Evolutionary conservation across 768 basidiomycete species (phyloP), one percentile per base, ranked within the genome.

Genomic region (Tricholoma sp.): DNA sequence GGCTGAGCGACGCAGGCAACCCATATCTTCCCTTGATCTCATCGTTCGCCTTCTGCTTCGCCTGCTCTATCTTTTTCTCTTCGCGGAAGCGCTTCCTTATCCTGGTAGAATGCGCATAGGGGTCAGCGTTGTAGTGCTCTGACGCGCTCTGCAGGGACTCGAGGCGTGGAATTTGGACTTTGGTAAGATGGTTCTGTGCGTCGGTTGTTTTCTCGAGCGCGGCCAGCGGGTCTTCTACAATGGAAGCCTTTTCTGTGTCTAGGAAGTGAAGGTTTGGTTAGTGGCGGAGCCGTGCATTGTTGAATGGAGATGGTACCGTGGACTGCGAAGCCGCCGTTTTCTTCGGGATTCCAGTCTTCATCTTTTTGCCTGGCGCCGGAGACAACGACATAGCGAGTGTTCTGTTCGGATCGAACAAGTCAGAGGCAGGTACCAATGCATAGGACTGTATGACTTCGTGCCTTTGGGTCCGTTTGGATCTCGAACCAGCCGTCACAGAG

Each of bases 401-500:
- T 97, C 97, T 98, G 63, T 45, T 55, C 54, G 35, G 21, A 52
- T 6, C 37, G 1, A 39, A 34, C 5, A 37, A 7, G 51, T 51
- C 18, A 27, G 24, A 29, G 9, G 24, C 12, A 27, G 18, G n/a
- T 27, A 8, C 29, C 22, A 37, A 21, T 31, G 12, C 4, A 52
- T 16, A n/a, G n/a, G 54, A 24, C 16, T 7, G 19, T 12, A n/a
- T 45, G 16, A 24, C 52, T 9, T 58, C 76, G 52, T 61, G 91
- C 95, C 86, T 98, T 89, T 2, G 96, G 96, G 66, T 99, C 96
- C 7, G 97, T 98, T 61, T 95, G 83, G 53, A 99, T 94, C 75
- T 97, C 95, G 62, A 98, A 98, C 94, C 94, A 96, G n/a, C 86
- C 87, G 61, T 85, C 84, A 67, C 97, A 98, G 1, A 98, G 74